phyloP scores from a whole-genome alignment of 163 green algal species.

The Chlorella variabilis region DNA sequence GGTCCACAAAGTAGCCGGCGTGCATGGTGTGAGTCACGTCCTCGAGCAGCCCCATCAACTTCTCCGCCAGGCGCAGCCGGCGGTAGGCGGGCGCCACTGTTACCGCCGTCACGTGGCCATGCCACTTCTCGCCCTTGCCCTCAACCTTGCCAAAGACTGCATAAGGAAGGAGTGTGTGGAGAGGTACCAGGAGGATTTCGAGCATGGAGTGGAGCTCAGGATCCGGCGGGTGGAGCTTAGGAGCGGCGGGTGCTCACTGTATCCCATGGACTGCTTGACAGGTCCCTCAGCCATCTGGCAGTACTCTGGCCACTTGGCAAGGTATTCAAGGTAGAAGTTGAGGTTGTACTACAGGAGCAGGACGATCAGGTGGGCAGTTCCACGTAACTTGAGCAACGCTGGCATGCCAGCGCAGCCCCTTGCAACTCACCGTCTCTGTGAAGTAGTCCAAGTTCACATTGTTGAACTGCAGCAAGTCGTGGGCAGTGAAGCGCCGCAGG shows the following conservation, averaged over 20 bases:
- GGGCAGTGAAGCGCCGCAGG: slow-evolving; percentile 88
- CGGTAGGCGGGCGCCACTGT: slow-evolving; percentile 88
- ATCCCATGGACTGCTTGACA: slow-evolving; percentile 72
- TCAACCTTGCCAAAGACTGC: slow-evolving; percentile 96
- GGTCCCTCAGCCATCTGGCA: slow-evolving; percentile 77
- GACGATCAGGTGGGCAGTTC: background rate
- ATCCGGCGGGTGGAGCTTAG: no score
- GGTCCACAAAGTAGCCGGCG: slow-evolving; percentile 98
- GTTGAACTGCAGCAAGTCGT: slow-evolving; percentile 98
- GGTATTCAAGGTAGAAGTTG: slow-evolving; percentile 96
- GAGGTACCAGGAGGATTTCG: no score
- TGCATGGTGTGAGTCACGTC: slow-evolving; percentile 85
- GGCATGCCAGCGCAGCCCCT: no score
- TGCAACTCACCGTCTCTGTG: slow-evolving; percentile 88
- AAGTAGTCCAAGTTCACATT: slow-evolving; percentile 97
- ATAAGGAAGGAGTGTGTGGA: no score
- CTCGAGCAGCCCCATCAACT: slow-evolving; percentile 95
- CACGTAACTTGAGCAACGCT: background rate
- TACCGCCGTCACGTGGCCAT: slow-evolving; percentile 98
- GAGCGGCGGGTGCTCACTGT: slow-evolving; percentile 67
- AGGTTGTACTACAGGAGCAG: slow-evolving; percentile 88
- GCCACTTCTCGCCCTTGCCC: slow-evolving; percentile 87
- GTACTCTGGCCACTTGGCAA: slow-evolving; percentile 97
- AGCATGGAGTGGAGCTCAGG: no score
- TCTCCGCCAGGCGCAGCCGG: slow-evolving; percentile 88